A percentile compares a stretch with the other conserved stretches of the same genome.
Conservation (phyloP, 805 yeast species). For the Cyberlindnera samutprakarnensis region DNA sequence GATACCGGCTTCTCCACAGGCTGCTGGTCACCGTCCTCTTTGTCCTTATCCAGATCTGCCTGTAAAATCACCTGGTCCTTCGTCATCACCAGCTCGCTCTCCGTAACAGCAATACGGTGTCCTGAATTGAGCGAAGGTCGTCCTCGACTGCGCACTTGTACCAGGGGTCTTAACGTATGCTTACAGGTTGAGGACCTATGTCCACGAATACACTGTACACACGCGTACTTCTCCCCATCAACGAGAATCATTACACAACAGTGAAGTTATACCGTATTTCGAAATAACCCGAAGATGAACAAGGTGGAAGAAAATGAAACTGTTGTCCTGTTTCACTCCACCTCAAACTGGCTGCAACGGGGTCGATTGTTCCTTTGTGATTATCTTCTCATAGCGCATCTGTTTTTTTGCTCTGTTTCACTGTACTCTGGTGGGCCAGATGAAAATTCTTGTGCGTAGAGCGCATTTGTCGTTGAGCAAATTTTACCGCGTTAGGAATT, state of each 20-base stretch:
- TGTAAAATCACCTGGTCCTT: constrained; percentile 12
- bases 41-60: neutral
- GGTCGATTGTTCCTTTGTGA: too few relatives aligned
- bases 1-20: neutral
- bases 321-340: too few relatives aligned
- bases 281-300: too few relatives aligned
- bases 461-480: too few relatives aligned
- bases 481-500: too few relatives aligned
- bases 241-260: constrained; percentile 71
- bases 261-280: too few relatives aligned
- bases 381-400: too few relatives aligned
- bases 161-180: constrained; percentile 63
- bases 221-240: constrained; percentile 66
- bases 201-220: constrained; percentile 75
- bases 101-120: constrained; percentile 23
- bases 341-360: too few relatives aligned
- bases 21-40: neutral
- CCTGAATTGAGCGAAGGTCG: constrained; percentile 50
- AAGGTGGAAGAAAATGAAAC: too few relatives aligned
- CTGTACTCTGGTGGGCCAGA: too few relatives aligned
- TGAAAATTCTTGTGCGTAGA: too few relatives aligned
- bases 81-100: constrained; percentile 12
- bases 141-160: constrained; percentile 73
- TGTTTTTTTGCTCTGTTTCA: too few relatives aligned
- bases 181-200: constrained; percentile 75